Evolutionary conservation across 352 stramenopile genomes (phyloP), one percentile per base, ranked within the genome.

Genomic region (Peronospora belbahrii): DNA sequence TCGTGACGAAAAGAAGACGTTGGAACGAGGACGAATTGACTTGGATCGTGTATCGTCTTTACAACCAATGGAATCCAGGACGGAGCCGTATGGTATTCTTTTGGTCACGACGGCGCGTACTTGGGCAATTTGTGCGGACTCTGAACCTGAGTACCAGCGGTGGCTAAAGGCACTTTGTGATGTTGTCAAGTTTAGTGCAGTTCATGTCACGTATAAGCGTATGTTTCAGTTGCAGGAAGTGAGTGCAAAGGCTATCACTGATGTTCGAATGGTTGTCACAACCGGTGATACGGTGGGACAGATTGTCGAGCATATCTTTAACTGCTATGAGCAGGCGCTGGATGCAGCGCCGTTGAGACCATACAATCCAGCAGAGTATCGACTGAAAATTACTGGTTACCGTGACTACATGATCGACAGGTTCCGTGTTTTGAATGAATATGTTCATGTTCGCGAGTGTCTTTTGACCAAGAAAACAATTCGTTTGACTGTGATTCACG

Each of bases 301-400:
- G 57, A 89, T 89, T 54, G 81, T 93, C 19, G 81, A 90, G 70
- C 76, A 88, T 42, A 90, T 93, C 19, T 93, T 93, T 52, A 88
- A 89, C 44, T 93, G 77, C 48, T 93, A 93, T 68, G 80, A 88
- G 48, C 73, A 86, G 48, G 70, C 68, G 13, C 52, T 90, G 3
- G 78, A 90, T 57, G 78, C 81, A 0, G 78, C 79, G 0, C 78
- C 81, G 6, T 57, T 93, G 45, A 63, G 63, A 32, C 74, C 81
- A 9, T 93, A 93, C 58, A 77, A 90, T 35, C 78, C 78, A 5
- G 68, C 63, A 23, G 75, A 94, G 55, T 94, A 90, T 45, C 65
- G 85, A 41, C 55, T 94, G 23, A 94, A 94, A 56, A 82, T 94
- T 20, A 94, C 72, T 7, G 79, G 82, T 17, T 91, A 79, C 46